A percentile compares a stretch with the other conserved stretches of the same genome.
Conservation (phyloP, 2,329 filamentous ascomycete species). For the Podosphaera fusca region DNA sequence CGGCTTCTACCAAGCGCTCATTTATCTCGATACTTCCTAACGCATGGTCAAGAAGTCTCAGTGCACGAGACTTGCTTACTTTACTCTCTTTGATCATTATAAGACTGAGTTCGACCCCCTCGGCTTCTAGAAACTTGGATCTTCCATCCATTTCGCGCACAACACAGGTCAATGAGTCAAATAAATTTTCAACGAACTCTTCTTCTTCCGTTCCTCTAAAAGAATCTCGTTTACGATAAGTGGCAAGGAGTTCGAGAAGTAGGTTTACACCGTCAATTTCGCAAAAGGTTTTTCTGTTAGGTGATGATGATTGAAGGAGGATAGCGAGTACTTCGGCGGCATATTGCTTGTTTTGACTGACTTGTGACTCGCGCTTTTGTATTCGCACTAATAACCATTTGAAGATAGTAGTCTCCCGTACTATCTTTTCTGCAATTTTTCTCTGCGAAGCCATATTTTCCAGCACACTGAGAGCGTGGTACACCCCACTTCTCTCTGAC, state of each 20-base stretch:
- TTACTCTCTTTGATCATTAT: slow-evolving; percentile 85
- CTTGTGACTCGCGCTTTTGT: slow-evolving; percentile 39
- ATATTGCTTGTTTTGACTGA: slow-evolving; percentile 88
- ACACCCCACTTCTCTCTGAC: slow-evolving; percentile 63
- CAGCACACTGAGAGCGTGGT: slow-evolving; percentile 59
- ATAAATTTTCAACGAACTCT: slow-evolving; percentile 85
- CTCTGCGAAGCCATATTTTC: slow-evolving; percentile 65
- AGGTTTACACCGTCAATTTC: slow-evolving; percentile 50
- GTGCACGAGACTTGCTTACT: slow-evolving; percentile 51
- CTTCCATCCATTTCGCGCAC: slow-evolving; percentile 58
- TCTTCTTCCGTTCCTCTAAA: slow-evolving; percentile 71
- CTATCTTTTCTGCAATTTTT: slow-evolving; percentile 47
- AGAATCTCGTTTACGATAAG: slow-evolving; percentile 71
- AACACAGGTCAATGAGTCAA: slow-evolving; percentile 64
- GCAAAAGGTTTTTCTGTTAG: slow-evolving; percentile 40
- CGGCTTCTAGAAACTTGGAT: slow-evolving; percentile 60
- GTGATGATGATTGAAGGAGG: slow-evolving; percentile 49
- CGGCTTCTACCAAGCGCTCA: slow-evolving; percentile 54
- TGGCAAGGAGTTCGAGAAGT: slow-evolving; percentile 60
- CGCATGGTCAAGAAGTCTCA: slow-evolving; percentile 71
- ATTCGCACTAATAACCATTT: slow-evolving; percentile 59
- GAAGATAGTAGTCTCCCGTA: slow-evolving; percentile 41
- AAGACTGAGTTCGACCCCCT: slow-evolving; percentile 74
- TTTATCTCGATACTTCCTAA: slow-evolving; percentile 44
- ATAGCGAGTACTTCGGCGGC: slow-evolving; percentile 81